Conservation (phyloP, 768 basidiomycete species). For the Albatrellus ellisii region DNA sequence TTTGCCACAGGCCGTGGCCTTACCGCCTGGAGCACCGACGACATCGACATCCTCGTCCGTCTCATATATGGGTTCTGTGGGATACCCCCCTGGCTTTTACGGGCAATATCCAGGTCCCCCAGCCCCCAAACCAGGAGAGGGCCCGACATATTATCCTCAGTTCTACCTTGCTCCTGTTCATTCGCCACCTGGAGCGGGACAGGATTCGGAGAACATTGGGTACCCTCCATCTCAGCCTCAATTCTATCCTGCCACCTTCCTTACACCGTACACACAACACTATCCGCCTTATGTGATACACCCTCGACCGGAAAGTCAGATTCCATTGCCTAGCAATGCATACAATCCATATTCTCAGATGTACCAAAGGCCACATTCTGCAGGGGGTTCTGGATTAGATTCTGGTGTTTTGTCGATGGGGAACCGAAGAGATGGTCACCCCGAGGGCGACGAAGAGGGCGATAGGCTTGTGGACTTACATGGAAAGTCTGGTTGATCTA, state of each 20-base stretch:
- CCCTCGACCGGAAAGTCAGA: slow-evolving; percentile 18
- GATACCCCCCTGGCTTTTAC: slow-evolving; percentile 42
- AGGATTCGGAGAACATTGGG: slow-evolving; percentile 20
- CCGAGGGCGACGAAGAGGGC: too few species aligned
- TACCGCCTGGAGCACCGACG: slow-evolving; percentile 21
- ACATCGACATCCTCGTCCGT: slow-evolving; percentile 31
- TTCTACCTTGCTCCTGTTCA: slow-evolving; percentile 31
- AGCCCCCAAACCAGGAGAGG: slow-evolving; percentile 36
- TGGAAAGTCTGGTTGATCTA: too few species aligned
- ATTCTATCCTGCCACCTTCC: slow-evolving; percentile 35
- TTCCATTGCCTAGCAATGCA: slow-evolving; percentile 18
- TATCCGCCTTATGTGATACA: slow-evolving; percentile 33
- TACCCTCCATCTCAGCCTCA: slow-evolving; percentile 26
- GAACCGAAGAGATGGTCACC: too few species aligned
- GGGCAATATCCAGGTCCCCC: slow-evolving; percentile 37
- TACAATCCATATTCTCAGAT: slow-evolving; percentile 27
- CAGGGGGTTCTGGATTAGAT: slow-evolving; percentile 20
- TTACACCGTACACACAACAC: slow-evolving; percentile 33
- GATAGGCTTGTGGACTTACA: too few species aligned
- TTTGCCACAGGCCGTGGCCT: slow-evolving; percentile 18
- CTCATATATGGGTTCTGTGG: slow-evolving; percentile 37
- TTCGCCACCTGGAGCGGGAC: slow-evolving; percentile 22
- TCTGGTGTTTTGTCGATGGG: too few species aligned
- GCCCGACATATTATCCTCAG: slow-evolving; percentile 37
- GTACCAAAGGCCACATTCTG: slow-evolving; percentile 27